Conservation (phyloP, 2,329 filamentous ascomycete species). For the Plectosphaerella cucumerina region DNA sequence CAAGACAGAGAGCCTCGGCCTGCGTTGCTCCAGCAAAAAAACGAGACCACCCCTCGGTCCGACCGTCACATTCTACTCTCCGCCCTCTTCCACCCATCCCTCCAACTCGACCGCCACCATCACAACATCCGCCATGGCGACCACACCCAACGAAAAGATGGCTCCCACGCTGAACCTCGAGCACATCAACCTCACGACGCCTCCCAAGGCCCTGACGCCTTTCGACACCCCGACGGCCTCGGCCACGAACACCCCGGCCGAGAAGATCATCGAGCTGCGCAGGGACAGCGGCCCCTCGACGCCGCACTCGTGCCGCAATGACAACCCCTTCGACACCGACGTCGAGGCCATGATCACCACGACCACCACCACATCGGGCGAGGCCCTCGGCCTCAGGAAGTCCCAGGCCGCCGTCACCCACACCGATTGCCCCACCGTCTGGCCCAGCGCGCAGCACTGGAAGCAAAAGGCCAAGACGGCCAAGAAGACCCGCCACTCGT, state of each 20-base stretch:
- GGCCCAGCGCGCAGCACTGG: conserved; percentile 58
- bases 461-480: conserved; percentile 54
- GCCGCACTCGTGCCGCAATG: conserved; percentile 34
- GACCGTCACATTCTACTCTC: not conserved
- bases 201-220: not conserved
- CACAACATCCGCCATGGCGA: not conserved
- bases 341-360: conserved; percentile 48
- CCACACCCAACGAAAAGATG: not conserved
- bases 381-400: conserved; percentile 24
- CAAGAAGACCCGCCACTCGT: conserved; percentile 45
- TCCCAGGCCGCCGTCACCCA: conserved; percentile 28
- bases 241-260: conserved; percentile 1
- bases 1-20: too few species aligned
- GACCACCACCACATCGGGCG: conserved; percentile 19
- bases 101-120: not conserved
- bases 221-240: not conserved
- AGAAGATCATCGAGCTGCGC: conserved; percentile 22
- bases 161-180: not conserved
- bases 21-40: not conserved
- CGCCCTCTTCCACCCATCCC: not conserved
- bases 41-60: not conserved
- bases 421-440: conserved; percentile 48
- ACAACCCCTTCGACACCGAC: conserved; percentile 54
- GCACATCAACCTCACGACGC: not conserved
- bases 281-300: conserved; percentile 36